A percentile compares a stretch with the other conserved stretches of the same genome.
Conservation (phyloP, 1,284 basidiomycete species). For the Irpex sp. region DNA sequence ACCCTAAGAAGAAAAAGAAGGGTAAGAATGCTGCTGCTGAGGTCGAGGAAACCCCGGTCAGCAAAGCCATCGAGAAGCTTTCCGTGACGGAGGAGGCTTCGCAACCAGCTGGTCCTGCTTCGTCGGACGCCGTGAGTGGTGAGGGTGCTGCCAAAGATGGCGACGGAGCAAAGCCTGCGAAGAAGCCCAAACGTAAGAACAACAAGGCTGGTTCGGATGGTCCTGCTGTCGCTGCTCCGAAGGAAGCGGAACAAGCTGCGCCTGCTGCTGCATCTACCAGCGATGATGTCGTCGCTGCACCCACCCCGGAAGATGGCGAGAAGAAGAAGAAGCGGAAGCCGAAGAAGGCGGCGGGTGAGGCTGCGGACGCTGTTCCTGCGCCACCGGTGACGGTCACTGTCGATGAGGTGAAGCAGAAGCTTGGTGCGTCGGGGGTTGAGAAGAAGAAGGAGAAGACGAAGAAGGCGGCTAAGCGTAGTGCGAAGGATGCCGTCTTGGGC, state of each 20-base stretch:
- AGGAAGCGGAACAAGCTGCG: neutral
- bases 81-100: constrained; percentile 12
- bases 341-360: constrained; percentile 4
- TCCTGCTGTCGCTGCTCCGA: constrained; percentile 1
- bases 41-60: constrained; percentile 18
- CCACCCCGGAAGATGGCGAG: constrained; percentile 12
- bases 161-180: constrained; percentile 7
- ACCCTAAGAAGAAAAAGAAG: constrained; percentile 19
- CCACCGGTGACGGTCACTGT: neutral
- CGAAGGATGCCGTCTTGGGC: constrained; percentile 52
- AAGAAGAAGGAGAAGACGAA: constrained; percentile 60
- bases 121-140: neutral
- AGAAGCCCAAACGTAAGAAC: constrained; percentile 45
- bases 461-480: constrained; percentile 36
- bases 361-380: neutral
- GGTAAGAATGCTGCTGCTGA: constrained; percentile 15
- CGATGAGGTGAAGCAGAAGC: constrained; percentile 46
- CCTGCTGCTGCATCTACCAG: neutral
- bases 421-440: constrained; percentile 37
- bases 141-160: constrained; percentile 7
- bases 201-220: constrained; percentile 34
- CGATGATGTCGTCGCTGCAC: neutral
- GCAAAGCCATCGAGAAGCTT: constrained; percentile 23
- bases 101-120: constrained; percentile 2
- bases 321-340: constrained; percentile 23